phyloP scores from a whole-genome alignment of 1,139 yeast genomes.

The Hyphopichia khmerensis region DNA sequence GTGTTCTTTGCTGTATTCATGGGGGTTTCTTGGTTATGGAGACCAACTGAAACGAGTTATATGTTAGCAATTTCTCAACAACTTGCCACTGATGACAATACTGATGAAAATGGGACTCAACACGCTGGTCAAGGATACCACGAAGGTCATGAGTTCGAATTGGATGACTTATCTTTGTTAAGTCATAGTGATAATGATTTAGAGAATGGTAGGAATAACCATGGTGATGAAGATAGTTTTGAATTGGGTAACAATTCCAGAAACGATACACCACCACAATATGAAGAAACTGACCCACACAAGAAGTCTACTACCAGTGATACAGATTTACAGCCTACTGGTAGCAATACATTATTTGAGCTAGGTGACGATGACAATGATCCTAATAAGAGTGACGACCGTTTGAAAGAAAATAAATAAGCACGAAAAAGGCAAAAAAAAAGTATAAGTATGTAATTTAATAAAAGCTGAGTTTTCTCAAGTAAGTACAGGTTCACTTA shows the following conservation, averaged over 20 bases:
- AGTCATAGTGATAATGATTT: constrained; percentile 48
- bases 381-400: constrained; percentile 25
- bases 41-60: constrained; percentile 94
- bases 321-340: constrained; percentile 9
- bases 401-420: constrained; percentile 18
- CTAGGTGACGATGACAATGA: constrained; percentile 35
- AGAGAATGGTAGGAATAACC: constrained; percentile 10
- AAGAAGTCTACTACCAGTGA: constrained; percentile 7
- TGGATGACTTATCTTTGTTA: constrained; percentile 69
- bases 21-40: constrained; percentile 88
- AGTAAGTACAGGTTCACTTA: no score
- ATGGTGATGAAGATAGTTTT: constrained; percentile 32
- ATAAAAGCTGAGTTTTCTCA: no score
- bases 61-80: constrained; percentile 95
- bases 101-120: constrained; percentile 58
- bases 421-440: neutral
- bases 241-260: constrained; percentile 21
- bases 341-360: constrained; percentile 35
- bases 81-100: constrained; percentile 65
- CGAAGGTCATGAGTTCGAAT: constrained; percentile 61
- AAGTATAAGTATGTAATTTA: neutral
- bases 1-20: constrained; percentile 83
- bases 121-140: constrained; percentile 24
- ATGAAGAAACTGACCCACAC: constrained; percentile 18
- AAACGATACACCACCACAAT: constrained; percentile 21